A percentile compares a stretch with the other conserved stretches of the same genome.
phyloP scores from a whole-genome alignment of 2,329 filamentous ascomycete genomes.

The Alternaria sp. region DNA sequence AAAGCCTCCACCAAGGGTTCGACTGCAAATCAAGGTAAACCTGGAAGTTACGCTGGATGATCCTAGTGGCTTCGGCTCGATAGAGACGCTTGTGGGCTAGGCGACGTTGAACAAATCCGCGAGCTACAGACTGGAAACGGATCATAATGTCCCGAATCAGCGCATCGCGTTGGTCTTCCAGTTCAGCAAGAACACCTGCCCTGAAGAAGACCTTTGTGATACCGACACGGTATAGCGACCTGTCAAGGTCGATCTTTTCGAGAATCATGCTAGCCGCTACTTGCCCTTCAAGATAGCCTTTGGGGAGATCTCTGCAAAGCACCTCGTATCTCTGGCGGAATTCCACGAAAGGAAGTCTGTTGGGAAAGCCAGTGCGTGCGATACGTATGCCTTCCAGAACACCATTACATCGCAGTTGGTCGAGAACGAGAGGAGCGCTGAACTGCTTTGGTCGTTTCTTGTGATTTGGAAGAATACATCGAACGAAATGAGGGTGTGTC shows the following conservation, averaged over 20 bases:
- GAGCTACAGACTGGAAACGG: conserved; percentile 88
- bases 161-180: conserved; percentile 93
- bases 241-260: conserved; percentile 85
- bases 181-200: conserved; percentile 90
- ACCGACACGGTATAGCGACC: conserved; percentile 87
- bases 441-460: conserved; percentile 96
- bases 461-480: conserved; percentile 97
- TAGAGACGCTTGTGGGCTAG: conserved; percentile 93
- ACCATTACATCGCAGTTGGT: conserved; percentile 98
- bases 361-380: conserved; percentile 95
- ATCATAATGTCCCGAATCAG: conserved; percentile 94
- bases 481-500: conserved; percentile 97
- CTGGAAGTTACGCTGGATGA: conserved; percentile 93
- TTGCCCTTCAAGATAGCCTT: conserved; percentile 90
- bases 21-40: conserved; percentile 88
- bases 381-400: conserved; percentile 98
- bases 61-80: conserved; percentile 89
- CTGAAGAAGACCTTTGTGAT: conserved; percentile 98
- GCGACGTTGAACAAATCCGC: conserved; percentile 87
- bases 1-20: conserved; percentile 97
- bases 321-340: conserved; percentile 97
- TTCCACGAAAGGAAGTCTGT: conserved; percentile 88
- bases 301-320: conserved; percentile 84
- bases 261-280: conserved; percentile 85
- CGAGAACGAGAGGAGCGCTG: conserved; percentile 88